Conservation (phyloP, 192 early-diverging fungal species). For the Coemansia sp. region DNA sequence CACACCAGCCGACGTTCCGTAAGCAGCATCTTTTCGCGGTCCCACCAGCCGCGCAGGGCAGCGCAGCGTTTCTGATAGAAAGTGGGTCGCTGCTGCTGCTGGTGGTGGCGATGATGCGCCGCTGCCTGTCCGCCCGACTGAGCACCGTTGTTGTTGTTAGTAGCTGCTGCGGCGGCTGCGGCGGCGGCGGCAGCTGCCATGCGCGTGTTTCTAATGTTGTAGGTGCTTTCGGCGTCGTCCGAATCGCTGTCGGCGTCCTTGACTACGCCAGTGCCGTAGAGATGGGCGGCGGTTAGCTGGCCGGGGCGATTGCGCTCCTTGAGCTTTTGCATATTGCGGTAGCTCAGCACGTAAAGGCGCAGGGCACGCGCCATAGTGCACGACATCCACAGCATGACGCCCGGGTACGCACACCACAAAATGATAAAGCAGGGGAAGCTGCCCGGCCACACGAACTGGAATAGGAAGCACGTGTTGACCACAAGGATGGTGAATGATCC, state of each 20-base stretch:
- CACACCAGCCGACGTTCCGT: conserved; percentile 53
- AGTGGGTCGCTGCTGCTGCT: no score
- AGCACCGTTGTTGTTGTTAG: no score
- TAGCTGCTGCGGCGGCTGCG: no score
- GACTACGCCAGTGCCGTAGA: conserved; percentile 48
- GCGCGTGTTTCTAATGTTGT: neutral
- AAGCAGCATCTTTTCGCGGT: conserved; percentile 36
- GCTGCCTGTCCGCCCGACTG: neutral
- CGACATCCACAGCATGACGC: conserved; percentile 57
- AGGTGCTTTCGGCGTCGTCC: conserved; percentile 5
- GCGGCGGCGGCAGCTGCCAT: neutral
- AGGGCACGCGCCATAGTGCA: conserved; percentile 56
- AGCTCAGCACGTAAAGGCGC: conserved; percentile 55
- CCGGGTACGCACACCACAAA: conserved; percentile 54
- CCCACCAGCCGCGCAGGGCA: conserved; percentile 37
- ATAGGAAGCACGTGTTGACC: conserved; percentile 56
- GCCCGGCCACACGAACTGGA: conserved; percentile 58
- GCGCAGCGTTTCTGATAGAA: neutral
- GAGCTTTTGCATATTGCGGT: conserved; percentile 53
- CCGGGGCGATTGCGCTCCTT: conserved; percentile 54
- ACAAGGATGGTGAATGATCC: conserved; percentile 49
- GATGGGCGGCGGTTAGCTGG: conserved; percentile 54
- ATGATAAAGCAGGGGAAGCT: conserved; percentile 57
- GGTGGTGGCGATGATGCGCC: neutral
- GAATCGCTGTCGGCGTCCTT: conserved; percentile 25